Conservation (phyloP, 2,329 filamentous ascomycete genomes). For the Botrytis medusae region DNA sequence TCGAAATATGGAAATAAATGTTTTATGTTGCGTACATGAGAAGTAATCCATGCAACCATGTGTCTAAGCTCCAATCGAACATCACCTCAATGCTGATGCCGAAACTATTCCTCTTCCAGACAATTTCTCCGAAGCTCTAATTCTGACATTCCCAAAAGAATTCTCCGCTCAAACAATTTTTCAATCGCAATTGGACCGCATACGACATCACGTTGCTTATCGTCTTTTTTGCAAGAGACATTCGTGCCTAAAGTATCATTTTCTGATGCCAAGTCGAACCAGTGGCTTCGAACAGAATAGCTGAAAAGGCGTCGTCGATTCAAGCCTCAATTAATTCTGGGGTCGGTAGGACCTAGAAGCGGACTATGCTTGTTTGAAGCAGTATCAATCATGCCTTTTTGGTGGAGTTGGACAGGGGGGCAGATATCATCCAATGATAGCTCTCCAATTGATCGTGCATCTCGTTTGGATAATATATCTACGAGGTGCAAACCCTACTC, state of each 20-base stretch:
- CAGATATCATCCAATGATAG: background rate
- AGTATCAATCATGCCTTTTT: background rate
- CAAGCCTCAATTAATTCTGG: constrained; percentile 1
- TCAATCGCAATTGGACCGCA: background rate
- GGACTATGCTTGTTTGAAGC: constrained; percentile 5
- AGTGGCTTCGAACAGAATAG: constrained; percentile 14
- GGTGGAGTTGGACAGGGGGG: background rate
- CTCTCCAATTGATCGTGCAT: background rate
- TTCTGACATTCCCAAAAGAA: background rate
- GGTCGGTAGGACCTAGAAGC: background rate
- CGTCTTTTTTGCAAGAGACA: background rate
- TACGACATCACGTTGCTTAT: background rate
- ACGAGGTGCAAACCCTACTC: background rate
- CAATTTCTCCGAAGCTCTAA: background rate
- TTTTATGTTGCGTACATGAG: background rate
- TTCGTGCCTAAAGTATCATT: background rate
- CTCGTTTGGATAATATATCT: constrained; percentile 4
- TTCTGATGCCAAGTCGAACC: background rate
- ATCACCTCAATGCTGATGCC: background rate
- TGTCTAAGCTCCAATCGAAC: background rate
- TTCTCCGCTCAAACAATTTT: background rate
- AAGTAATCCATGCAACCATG: background rate
- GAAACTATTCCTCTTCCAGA: background rate
- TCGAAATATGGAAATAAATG: background rate
- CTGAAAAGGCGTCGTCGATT: constrained; percentile 17